Conservation (phyloP, 225 moss, liverwort and hornwort species). For the Straminergon stramineum region DNA sequence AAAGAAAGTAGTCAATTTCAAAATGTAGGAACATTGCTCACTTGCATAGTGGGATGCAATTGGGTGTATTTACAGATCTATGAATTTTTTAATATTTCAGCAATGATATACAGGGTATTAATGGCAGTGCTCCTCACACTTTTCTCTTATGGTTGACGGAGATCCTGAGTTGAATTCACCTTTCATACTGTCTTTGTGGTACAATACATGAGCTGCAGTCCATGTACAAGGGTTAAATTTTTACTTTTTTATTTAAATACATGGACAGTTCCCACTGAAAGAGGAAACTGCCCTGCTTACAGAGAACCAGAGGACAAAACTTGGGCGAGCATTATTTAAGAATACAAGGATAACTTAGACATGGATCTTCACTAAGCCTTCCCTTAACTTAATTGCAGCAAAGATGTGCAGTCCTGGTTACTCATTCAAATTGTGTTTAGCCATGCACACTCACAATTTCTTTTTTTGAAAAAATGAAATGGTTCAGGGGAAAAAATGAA, state of each 20-base stretch:
- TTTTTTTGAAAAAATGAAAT: no score
- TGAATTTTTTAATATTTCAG: not conserved
- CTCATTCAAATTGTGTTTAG: not conserved
- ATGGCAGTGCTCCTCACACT: not conserved
- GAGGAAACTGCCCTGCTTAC: no score
- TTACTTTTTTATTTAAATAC: no score
- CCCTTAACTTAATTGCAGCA: not conserved
- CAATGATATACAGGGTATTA: not conserved
- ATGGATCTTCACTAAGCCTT: not conserved
- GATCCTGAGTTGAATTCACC: not conserved
- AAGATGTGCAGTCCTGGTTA: not conserved
- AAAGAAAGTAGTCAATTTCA: no score
- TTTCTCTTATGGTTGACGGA: not conserved
- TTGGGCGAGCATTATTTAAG: no score
- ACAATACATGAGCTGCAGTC: not conserved
- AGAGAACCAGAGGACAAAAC: no score
- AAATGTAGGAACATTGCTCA: no score
- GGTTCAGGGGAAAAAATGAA: no score
- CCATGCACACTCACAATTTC: not conserved
- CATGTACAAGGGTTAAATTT: no score
- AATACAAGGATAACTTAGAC: not conserved
- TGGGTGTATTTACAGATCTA: not conserved
- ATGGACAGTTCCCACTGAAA: no score
- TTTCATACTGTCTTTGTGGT: not conserved
- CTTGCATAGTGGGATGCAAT: not conserved